Percentiles rank a stretch among this genome's conserved stretches.
Conservation (phyloP, 2,329 filamentous ascomycete genomes). For the Phaeoacremonium minimum region DNA sequence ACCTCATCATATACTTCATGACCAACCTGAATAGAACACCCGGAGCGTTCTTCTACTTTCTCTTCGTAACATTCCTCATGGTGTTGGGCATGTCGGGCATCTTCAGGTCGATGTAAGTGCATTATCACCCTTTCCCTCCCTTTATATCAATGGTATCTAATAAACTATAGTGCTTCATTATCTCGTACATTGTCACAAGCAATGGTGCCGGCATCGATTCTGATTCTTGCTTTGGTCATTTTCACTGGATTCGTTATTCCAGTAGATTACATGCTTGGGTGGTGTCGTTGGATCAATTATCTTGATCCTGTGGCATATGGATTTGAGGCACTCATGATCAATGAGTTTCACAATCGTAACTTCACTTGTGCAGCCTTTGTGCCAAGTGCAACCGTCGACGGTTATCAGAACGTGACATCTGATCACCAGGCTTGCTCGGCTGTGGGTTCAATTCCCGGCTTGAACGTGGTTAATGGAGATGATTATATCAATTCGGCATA, state of each 20-base stretch:
- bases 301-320: conserved; percentile 57
- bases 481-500: conserved; percentile 37
- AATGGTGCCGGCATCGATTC: conserved; percentile 26
- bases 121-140: conserved; percentile 24
- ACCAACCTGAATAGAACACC: conserved; percentile 39
- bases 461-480: conserved; percentile 38
- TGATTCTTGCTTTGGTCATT: conserved; percentile 44
- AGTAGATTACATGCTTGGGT: conserved; percentile 50
- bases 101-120: conserved; percentile 57
- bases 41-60: conserved; percentile 62
- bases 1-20: conserved; percentile 37
- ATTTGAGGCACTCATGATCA: conserved; percentile 59
- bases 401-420: neutral
- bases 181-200: conserved; percentile 47
- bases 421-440: conserved; percentile 24
- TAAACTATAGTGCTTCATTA: conserved; percentile 26
- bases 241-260: conserved; percentile 44
- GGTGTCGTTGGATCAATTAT: conserved; percentile 58
- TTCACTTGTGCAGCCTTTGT: conserved; percentile 39
- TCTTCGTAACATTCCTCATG: conserved; percentile 54
- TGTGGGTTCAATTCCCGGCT: conserved; percentile 36
- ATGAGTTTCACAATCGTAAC: conserved; percentile 49
- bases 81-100: conserved; percentile 63
- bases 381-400: conserved; percentile 10
- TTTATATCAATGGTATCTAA: neutral